Evolutionary conservation across 805 yeast genomes (phyloP).

Genomic region (Monosporozyma aerobia): DNA sequence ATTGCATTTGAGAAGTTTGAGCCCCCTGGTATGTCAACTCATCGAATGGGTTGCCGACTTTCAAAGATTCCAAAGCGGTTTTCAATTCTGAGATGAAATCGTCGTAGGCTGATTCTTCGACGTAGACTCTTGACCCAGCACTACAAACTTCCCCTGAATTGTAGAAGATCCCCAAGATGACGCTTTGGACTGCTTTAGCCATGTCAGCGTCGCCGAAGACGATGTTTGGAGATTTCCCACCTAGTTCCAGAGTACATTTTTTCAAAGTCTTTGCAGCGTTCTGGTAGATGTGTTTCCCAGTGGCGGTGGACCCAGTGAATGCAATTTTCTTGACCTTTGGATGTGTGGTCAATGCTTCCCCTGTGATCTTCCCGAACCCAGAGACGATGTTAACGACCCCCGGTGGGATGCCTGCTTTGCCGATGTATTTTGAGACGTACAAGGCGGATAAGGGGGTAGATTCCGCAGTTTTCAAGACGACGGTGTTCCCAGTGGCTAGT

Average conservation of each 20-base stretch:
- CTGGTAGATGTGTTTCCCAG: constrained; percentile 76
- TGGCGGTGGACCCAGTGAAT: constrained; percentile 89
- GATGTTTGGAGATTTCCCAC: constrained; percentile 93
- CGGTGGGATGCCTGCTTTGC: constrained; percentile 82
- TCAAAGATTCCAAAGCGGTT: constrained; percentile 42
- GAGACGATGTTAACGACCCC: constrained; percentile 85
- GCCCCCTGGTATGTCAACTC: constrained; percentile 81
- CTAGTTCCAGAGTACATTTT: constrained; percentile 88
- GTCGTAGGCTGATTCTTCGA: constrained; percentile 80
- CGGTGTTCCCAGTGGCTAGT: constrained; percentile 79
- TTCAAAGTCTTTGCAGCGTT: constrained; percentile 75
- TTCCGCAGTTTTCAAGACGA: constrained; percentile 85
- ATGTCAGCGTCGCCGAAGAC: constrained; percentile 81
- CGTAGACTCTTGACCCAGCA: constrained; percentile 87
- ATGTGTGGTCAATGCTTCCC: constrained; percentile 70
- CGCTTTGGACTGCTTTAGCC: constrained; percentile 63
- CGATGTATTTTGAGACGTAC: constrained; percentile 55
- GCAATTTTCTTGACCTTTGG: constrained; percentile 82
- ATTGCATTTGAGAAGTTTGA: constrained; percentile 74
- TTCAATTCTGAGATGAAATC: constrained; percentile 55
- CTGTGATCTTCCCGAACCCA: constrained; percentile 81
- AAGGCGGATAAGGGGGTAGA: constrained; percentile 85
- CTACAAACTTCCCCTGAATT: constrained; percentile 95
- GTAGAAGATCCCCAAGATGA: constrained; percentile 76
- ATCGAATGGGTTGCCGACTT: constrained; percentile 80